Evolutionary conservation across 345 rosid genomes (phyloP), one percentile per base, ranked within the genome.

Genomic region (Corchorus capsularis): DNA sequence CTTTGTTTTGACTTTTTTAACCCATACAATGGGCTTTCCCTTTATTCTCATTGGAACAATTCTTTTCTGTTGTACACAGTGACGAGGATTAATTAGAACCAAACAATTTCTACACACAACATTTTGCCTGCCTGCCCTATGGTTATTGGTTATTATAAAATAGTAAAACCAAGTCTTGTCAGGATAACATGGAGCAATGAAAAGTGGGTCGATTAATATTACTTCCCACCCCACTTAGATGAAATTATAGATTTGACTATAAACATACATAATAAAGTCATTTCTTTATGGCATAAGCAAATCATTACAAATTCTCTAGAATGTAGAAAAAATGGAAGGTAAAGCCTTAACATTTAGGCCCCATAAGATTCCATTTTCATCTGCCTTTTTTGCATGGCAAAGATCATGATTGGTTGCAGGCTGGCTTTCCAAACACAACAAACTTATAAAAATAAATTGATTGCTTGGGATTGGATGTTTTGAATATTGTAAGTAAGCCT

Each of bases 21-120:
- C 10, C 4, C 2, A 47, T 68, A 74, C 82, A 17, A n/a, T 79
- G 78, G 78, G 78, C 82, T 57, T 55, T 49, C 47, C 1, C 54
- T 34, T 17, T 50, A 11, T 49, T 64, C 32, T 9, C n/a, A 0
- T 69, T 14, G 22, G 50, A 59, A 27, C 27, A 27, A 27, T 27
- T 37, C n/a, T 71, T 27, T 8, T 61, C 59, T 47, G 63, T 60
- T 60, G 39, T 45, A 55, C 11, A 46, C 2, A 62, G 39, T 62
- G 45, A 27, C 35, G 57, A 17, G 57, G n/a, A 41, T 17, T 56
- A n/a, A n/a, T n/a, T n/a, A n/a, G n/a, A n/a, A n/a, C n/a, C n/a
- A n/a, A n/a, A n/a, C n/a, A n/a, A n/a, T n/a, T n/a, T n/a, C n/a
- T 14, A 46, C 72, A 45, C 72, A 75, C 79, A 53, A 53, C 46